Conservation (phyloP, 768 basidiomycete species). For the Amylocystis lapponica region DNA sequence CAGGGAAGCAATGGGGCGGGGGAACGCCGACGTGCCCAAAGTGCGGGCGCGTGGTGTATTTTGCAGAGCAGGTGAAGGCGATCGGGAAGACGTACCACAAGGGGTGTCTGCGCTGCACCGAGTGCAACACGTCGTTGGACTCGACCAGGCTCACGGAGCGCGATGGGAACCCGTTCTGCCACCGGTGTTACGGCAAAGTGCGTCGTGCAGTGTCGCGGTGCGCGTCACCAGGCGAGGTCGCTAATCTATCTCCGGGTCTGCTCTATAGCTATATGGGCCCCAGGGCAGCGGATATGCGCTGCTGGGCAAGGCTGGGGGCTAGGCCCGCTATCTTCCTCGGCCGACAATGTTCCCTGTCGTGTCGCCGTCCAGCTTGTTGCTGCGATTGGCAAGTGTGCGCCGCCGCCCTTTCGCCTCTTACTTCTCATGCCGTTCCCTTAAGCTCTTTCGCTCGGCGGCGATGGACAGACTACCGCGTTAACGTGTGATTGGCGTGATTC, state of each 20-base stretch:
- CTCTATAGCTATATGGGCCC: conserved; percentile 61
- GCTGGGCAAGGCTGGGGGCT: conserved; percentile 46
- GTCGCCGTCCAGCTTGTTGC: no score
- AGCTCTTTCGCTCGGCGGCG: no score
- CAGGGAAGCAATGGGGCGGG: conserved; percentile 39
- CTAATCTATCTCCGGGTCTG: conserved; percentile 5
- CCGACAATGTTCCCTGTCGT: no score
- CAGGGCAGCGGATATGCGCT: conserved; percentile 74
- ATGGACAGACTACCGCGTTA: no score
- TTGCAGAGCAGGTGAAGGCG: conserved; percentile 81
- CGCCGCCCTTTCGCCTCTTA: no score
- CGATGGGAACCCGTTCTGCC: conserved; percentile 66
- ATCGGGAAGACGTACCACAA: conserved; percentile 80
- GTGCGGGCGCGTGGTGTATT: conserved; percentile 76
- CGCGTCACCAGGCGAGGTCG: neutral
- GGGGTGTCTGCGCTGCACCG: conserved; percentile 67
- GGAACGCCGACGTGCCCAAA: conserved; percentile 60
- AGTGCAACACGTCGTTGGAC: conserved; percentile 65
- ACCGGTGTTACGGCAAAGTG: conserved; percentile 69
- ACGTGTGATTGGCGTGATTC: no score
- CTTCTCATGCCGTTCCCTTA: no score
- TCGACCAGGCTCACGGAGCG: conserved; percentile 70
- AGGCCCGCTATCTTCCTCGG: conserved; percentile 7
- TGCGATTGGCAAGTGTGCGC: no score
- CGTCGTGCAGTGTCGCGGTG: conserved; percentile 8